Base-by-base conservation (phyloP, 768 basidiomycete species). In the Trametes gibbosa region DNA sequence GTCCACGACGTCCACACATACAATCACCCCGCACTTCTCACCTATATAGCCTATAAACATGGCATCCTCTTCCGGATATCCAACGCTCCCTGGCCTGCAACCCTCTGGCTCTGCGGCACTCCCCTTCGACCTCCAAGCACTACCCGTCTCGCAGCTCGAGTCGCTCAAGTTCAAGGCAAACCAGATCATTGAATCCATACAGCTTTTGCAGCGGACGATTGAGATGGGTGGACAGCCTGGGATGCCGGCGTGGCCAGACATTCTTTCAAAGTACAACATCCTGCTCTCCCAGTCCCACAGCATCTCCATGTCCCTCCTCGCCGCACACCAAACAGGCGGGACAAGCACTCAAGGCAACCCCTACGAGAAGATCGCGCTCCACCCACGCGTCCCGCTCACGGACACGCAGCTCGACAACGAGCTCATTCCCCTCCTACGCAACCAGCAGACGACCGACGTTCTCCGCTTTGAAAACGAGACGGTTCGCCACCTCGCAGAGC, bases 171-270 rank as follows among this genome's bases (percentile, higher is more conserved):
- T 89, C 76, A 90, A 90, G 63, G 81, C 87, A 3, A 84, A 81
- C 59, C 89, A 91, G 69, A 89, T 92, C 35, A 83, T 90, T 45
- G 90, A 92, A 50, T 89, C 88, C 7, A 86, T 92, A 23, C 76
- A 84, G 56, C 75, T 77, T 0, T 76, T 92, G 9, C 85, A 85
- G 56, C 77, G 81, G 52, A 86, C 82, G 7, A 76, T 92, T 64
- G 85, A 89, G 53, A 77, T 75, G 7, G 81, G 80, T 13, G 77
- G 83, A 37, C 79, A 77, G 43, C 74, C 73, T 37, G 76, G 69
- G n/a, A 90, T 92, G 84, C 85, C 87, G 2, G 73, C 88, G 8
- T 93, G 92, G 92, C 92, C 91, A 2, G 91, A 93, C 67, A 83
- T 94, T 54, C 79, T 93, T 53, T 85, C 87, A 14, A 92, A 92